Evolutionary conservation across 306 rosid species (phyloP), one percentile per base, ranked within the genome.

Genomic region (Cucurbita maxima): DNA sequence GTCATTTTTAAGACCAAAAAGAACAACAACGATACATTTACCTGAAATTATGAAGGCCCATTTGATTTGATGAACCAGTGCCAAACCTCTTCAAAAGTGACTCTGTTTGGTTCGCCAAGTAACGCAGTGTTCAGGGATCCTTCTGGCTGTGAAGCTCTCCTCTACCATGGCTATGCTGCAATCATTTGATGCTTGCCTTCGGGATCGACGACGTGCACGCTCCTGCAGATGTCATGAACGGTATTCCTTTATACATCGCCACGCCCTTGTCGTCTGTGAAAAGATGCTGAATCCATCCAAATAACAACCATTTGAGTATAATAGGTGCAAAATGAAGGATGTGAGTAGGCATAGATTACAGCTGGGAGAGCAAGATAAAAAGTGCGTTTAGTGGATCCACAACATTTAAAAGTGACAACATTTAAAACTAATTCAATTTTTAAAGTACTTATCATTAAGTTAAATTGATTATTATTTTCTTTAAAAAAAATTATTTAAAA

Each of bases 201-300:
- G 88, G 53, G 78, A 94, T 83, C 76, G 95, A 87, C 20, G 97
- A 87, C 22, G 85, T 79, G 62, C 97, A 94, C 52, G 99, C 92
- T 78, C 99, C 99, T 8, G 89, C 87, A 44, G 91, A 86, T 15
- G 95, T 94, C 96, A 91, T 87, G 74, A 94, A 94, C 8, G 96
- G 92, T 45, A 94, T 89, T 75, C 97, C 96, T 83, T 86, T 94
- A 84, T 76, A 94, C 12, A 96, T 94, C 44, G 99, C 97, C 71
- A 89, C 87, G 1, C 96, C 92, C 54, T 85, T 84, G 16, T 91
- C 96, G 58, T 91, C 96, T 1, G 99, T 94, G 84, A 83, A 91
- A 76, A 94, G 96, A 85, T 89, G 75, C 99, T 94, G 92, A 91
- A 85, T 77, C 80, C 61, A 66, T 76, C 40, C 72, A 80, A 79